These are phyloP conservation scores for Viola pubescens DNA, from an alignment of 441 rosid species.

Conservation along the genomic window DNA sequence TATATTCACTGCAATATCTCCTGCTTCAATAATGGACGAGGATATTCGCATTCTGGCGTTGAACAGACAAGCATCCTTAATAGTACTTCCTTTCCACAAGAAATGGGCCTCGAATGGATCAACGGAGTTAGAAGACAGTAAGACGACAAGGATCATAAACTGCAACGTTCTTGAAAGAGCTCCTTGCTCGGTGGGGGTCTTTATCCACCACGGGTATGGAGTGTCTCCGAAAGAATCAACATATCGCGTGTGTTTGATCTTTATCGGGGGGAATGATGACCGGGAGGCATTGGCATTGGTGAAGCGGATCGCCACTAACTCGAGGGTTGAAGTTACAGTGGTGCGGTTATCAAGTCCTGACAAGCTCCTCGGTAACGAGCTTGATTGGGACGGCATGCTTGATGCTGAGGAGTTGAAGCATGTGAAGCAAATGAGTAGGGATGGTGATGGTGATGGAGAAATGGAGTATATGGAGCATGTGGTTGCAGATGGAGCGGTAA, in stretches of 20 bases:
- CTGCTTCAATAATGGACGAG: conserved; percentile 27
- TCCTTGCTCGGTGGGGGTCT: conserved; percentile 37
- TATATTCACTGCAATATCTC: conserved; percentile 34
- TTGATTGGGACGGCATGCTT: background rate
- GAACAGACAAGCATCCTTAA: conserved; percentile 21
- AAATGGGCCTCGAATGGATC: conserved; percentile 26
- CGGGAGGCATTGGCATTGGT: background rate
- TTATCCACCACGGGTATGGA: conserved; percentile 14
- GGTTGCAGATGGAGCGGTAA: background rate
- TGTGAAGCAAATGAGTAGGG: background rate
- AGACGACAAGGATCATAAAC: conserved; percentile 16
- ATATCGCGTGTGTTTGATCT: background rate
- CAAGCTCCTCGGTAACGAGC: background rate
- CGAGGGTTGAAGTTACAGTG: background rate
- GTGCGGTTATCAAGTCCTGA: background rate
- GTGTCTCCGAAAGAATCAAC: background rate
- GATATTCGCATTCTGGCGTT: conserved; percentile 41
- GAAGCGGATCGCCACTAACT: background rate
- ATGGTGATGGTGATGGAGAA: background rate
- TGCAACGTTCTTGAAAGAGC: conserved; percentile 21
- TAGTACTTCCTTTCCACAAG: conserved; percentile 37
- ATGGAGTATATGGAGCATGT: background rate
- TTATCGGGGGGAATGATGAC: conserved; percentile 3
- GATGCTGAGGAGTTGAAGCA: background rate
- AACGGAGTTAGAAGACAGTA: conserved; percentile 14